Percentiles rank a stretch among this genome's conserved stretches.
Conservation (phyloP, 164 flowering plant species). For the Dillenia suffruticosa region DNA sequence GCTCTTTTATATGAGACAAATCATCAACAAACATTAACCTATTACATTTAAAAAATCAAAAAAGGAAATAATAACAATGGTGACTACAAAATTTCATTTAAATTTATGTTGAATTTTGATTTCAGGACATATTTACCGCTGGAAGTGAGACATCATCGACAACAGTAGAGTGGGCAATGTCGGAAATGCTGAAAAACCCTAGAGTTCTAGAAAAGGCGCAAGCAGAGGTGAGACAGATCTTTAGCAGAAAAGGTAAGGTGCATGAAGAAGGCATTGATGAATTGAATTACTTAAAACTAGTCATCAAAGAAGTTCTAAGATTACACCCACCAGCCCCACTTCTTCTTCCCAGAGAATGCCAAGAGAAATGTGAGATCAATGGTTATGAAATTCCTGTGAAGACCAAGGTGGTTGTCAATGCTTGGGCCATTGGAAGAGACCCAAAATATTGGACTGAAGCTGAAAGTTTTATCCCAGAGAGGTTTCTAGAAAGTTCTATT, state of each 20-base stretch:
- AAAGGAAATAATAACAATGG: no score
- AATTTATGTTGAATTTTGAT: not conserved
- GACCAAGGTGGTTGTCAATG: constrained; percentile 6
- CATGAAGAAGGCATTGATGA: constrained; percentile 5
- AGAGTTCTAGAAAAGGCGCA: no score
- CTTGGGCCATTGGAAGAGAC: constrained; percentile 18
- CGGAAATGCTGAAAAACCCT: constrained; percentile 16
- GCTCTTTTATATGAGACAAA: no score
- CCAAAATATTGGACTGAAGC: constrained; percentile 22
- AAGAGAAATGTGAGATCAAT: constrained; percentile 9
- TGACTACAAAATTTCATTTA: no score
- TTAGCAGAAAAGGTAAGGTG: not conserved
- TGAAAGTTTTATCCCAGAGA: constrained; percentile 31
- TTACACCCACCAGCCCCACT: constrained; percentile 15
- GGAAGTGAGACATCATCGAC: constrained; percentile 30
- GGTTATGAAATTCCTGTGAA: constrained; percentile 7
- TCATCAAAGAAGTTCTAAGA: constrained; percentile 14
- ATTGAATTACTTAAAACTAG: constrained; percentile 7
- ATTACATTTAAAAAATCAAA: no score
- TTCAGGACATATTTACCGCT: constrained; percentile 21
- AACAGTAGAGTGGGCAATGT: constrained; percentile 22
- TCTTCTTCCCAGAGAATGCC: constrained; percentile 12
- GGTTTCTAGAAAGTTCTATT: constrained; percentile 15
- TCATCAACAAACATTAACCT: no score
- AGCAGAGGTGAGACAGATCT: no score